Evolutionary conservation across 352 stramenopile genomes (phyloP).

Genomic region (Elongisporangium undulatum): DNA sequence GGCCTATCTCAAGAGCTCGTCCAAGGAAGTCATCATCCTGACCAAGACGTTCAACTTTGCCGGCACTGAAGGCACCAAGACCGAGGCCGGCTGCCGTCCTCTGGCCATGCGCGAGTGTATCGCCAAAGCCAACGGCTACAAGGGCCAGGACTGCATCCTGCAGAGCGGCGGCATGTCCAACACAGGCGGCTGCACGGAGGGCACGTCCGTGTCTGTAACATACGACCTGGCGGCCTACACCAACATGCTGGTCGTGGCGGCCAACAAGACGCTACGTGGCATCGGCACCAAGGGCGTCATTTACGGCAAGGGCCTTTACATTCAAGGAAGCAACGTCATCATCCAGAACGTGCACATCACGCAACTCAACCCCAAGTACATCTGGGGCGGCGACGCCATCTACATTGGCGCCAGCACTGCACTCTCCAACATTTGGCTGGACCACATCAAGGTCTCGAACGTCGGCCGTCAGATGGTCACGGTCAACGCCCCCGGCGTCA

Average conservation of each 20-base stretch:
- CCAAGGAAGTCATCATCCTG: constrained; percentile 46
- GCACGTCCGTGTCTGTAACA: constrained; percentile 23
- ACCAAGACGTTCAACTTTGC: constrained; percentile 45
- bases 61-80: constrained; percentile 40
- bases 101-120: constrained; percentile 34
- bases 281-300: constrained; percentile 32
- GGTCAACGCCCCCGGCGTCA: constrained; percentile 23
- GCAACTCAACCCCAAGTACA: constrained; percentile 39
- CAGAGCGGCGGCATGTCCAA: constrained; percentile 44
- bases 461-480: constrained; percentile 39
- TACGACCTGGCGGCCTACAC: constrained; percentile 27
- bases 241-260: constrained; percentile 8
- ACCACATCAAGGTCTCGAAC: constrained; percentile 38
- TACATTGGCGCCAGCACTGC: constrained; percentile 16
- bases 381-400: constrained; percentile 29
- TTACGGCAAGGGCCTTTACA: constrained; percentile 29
- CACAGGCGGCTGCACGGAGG: constrained; percentile 40
- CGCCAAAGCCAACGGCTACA: constrained; percentile 47
- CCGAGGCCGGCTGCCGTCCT: constrained; percentile 40
- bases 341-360: constrained; percentile 50
- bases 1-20: constrained; percentile 29
- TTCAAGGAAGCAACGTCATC: constrained; percentile 39
- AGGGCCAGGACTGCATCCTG: constrained; percentile 52
- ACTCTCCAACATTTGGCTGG: constrained; percentile 35
- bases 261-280: constrained; percentile 42